Conservation (phyloP, 129 eudicot genomes). For the Kitagawia praeruptora region DNA sequence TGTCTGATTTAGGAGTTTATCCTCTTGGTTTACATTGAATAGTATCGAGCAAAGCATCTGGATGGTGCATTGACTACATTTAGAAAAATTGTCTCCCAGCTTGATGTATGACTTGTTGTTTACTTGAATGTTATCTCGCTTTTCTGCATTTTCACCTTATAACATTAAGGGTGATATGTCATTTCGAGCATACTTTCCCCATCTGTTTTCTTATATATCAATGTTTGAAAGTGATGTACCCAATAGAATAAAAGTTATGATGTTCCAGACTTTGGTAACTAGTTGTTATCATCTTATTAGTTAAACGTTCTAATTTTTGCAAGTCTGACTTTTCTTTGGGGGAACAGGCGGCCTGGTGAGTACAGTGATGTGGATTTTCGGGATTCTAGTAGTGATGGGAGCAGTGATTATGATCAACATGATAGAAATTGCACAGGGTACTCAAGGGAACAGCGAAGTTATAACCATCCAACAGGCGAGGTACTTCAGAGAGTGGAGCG, state of each 20-base stretch:
- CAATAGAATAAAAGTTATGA: not conserved
- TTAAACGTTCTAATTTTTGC: not conserved
- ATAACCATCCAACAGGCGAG: conserved; percentile 25
- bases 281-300: not conserved
- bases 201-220: not conserved
- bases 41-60: not conserved
- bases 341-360: conserved; percentile 57
- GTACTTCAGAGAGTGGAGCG: conserved; percentile 29
- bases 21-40: not conserved
- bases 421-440: conserved; percentile 27
- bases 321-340: not conserved
- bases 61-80: not conserved
- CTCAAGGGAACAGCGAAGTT: not conserved
- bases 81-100: not conserved
- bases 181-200: not conserved
- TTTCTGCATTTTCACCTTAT: not conserved
- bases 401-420: conserved; percentile 79
- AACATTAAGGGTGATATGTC: not conserved
- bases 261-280: not conserved
- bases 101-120: not conserved
- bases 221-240: not conserved
- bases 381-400: conserved; percentile 90
- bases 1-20: not conserved
- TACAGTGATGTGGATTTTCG: conserved; percentile 85
- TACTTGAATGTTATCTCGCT: not conserved